Base-by-base conservation (phyloP, 2,329 filamentous ascomycete genomes). In the Cadophora luteo-olivacea region DNA sequence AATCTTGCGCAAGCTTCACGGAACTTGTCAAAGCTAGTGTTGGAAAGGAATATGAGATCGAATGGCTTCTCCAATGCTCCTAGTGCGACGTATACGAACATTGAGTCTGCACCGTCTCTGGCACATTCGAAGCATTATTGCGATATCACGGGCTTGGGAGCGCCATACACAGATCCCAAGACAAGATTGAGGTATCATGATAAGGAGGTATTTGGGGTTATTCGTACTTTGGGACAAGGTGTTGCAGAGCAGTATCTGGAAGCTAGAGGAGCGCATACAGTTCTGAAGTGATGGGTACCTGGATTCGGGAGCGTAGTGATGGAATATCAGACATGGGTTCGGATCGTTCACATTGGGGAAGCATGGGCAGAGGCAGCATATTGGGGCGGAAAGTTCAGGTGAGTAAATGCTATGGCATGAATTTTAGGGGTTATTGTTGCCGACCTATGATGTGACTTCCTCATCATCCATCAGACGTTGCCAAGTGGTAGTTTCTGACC, bases 131-230 rank as follows among this genome's bases (percentile, higher is more conserved):
- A 91, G 80, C 92, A 91, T 76, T 99, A 98, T 81, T 99, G 96
- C 83, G 97, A 99, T 80, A 87, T 99, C 75, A 99, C 96, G 0
- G 97, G 96, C 1, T 82, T 99, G 72, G 89, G 93, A n/a, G 93
- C 94, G 36, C 91, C 92, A 6, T 99, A 99, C 79, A 89, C 92
- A 38, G 96, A 99, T 78, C 97, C 96, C 2, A 99, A 99, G 86
- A 97, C 94, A 49, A 87, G 95, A 72, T 81, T 99, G 80, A 86
- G 95, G 70, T 99, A 99, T 81, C 92, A 97, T 80, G 91, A 99
- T 80, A 92, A 88, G 79, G 96, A 99, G 83, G 88, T 98, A 6
- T 99, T 97, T 83, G 88, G 87, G 3, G 87, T 94, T 51, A 91
- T 99, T 68, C 89, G 94, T 76, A 88, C 86, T 1, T 81, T 99